These are phyloP conservation scores for Colletotrichum godetiae DNA, from an alignment of 2,329 filamentous ascomycete genomes.

Conservation along the genomic window DNA sequence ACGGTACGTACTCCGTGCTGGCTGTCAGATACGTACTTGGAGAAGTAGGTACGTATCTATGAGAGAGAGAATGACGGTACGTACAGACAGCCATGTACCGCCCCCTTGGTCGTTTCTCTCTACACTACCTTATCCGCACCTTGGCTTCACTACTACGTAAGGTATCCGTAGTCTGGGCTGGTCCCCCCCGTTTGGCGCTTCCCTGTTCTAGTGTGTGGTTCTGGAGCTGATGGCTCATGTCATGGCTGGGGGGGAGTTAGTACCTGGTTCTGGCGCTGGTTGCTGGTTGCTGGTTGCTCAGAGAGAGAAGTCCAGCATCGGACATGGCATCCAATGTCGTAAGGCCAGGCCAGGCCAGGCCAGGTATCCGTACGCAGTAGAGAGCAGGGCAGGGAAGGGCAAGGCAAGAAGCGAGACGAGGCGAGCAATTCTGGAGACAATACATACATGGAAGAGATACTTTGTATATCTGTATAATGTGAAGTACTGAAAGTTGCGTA, in stretches of 20 bases:
- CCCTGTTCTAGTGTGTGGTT: slow-evolving; percentile 12
- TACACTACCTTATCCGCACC: slow-evolving; percentile 26
- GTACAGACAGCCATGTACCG: slow-evolving; percentile 1
- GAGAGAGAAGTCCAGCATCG: neutral
- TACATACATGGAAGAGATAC: neutral
- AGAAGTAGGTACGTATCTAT: neutral
- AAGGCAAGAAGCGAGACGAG: neutral
- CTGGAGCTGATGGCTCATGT: neutral
- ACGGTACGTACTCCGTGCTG: neutral
- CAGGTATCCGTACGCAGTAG: neutral
- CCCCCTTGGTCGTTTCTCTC: slow-evolving; percentile 1
- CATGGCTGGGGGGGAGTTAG: neutral
- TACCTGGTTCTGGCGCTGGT: neutral
- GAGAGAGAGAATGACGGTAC: neutral
- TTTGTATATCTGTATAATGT: neutral
- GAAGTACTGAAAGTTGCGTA: neutral
- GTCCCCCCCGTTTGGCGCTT: slow-evolving; percentile 30
- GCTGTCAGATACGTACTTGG: neutral
- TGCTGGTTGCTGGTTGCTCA: neutral
- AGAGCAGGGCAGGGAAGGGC: neutral
- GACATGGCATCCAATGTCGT: neutral
- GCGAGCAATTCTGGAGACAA: neutral
- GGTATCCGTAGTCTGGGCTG: slow-evolving; percentile 23
- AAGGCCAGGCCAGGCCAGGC: neutral
- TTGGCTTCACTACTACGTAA: slow-evolving; percentile 32